These are phyloP conservation scores for Eremochloa ophiuroides DNA, from an alignment of 176 grass and related monocot genomes.

Conservation along the genomic window DNA sequence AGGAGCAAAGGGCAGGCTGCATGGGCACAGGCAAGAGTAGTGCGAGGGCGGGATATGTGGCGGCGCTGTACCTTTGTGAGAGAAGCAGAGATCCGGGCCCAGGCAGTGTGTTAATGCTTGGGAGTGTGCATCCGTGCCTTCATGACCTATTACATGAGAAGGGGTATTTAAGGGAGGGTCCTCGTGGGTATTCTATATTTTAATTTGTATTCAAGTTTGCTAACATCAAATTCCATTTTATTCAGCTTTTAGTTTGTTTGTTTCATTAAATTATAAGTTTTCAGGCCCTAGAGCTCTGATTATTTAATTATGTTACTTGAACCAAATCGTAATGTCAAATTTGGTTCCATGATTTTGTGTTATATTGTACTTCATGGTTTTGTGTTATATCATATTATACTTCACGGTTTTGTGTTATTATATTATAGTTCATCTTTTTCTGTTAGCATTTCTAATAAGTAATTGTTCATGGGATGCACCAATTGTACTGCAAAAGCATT, in stretches of 20 bases:
- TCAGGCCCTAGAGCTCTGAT: neutral
- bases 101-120: neutral
- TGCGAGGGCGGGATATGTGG: neutral
- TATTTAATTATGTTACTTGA: neutral
- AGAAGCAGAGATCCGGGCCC: neutral
- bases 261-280: neutral
- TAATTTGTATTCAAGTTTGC: too few relatives aligned
- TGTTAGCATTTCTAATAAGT: neutral
- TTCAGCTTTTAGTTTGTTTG: neutral
- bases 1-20: neutral
- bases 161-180: too few relatives aligned
- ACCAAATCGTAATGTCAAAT: neutral
- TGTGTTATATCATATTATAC: too few relatives aligned
- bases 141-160: neutral
- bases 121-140: neutral
- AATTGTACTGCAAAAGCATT: slow-evolving; percentile 17
- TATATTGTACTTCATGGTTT: neutral
- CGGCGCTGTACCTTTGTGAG: neutral
- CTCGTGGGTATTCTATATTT: too few relatives aligned
- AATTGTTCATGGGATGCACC: neutral
- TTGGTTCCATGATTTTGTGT: neutral
- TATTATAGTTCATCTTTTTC: neutral
- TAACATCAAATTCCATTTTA: neutral
- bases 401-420: neutral
- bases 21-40: neutral